Base-by-base conservation (phyloP, 768 basidiomycete genomes). In the Panaeolus cyanescens region DNA sequence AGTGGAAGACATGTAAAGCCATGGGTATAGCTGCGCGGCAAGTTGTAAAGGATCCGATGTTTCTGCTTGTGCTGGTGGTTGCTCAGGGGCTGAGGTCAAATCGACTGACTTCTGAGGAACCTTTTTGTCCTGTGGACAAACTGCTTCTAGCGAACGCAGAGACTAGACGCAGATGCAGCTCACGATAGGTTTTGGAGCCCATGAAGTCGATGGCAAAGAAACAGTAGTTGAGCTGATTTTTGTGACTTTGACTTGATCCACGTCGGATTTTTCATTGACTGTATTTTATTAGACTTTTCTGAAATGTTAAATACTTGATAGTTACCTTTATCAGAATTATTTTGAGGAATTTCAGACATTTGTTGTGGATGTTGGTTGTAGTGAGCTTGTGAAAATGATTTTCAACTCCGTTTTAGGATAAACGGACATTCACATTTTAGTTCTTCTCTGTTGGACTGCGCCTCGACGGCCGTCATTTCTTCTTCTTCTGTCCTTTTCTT, bases 1-100 rank as follows among this genome's bases (percentile, higher is more conserved):
- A 1, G 81, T 82, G 10, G 83, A 80, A 4, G 78, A 77, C 86
- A 89, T 88, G 64, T 82, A 83, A 30, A 81, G 60, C 87, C 86
- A 88, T 62, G 86, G 81, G 62, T 85, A 84, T 17, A 78, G 70
- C 59, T 85, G 83, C 12, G 85, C 83, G 1, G 81, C 83, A 5
- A 82, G 67, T 64, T 84, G 80, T 12, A 84, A 68, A 13, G 79
- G 64, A 59, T 83, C 80, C 22, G 75, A 67, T 5, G 71, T 72
- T 9, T 60, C 67, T n/a, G 67, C 50, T n/a, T 73, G 67, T n/a
- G 65, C 50, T n/a, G 73, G 67, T n/a, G 65, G 56, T 56, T 68
- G 60, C 32, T 60, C 30, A 32, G 66, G 58, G 20, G 64, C 25
- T 31, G 67, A 50, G 19, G 60, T 28, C 9, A 59, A 36, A 58